These are phyloP conservation scores for Auriculariales sp. DNA, from an alignment of 768 basidiomycete species.

Conservation along the genomic window DNA sequence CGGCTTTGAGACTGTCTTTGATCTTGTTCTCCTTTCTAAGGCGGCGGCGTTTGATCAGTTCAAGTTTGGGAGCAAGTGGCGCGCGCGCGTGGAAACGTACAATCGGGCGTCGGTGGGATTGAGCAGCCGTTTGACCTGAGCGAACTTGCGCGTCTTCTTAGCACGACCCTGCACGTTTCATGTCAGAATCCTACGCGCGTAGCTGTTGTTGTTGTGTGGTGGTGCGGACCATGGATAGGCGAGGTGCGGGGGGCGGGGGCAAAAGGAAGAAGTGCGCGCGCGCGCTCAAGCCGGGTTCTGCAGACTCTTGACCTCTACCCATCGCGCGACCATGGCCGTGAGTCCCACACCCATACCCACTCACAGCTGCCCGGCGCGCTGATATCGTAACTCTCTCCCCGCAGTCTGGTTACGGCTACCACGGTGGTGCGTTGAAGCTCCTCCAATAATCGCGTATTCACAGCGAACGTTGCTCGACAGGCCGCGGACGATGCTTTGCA, in stretches of 20 bases:
- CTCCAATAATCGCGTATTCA: background rate
- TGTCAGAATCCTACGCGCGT: too few relatives aligned
- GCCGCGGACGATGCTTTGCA: constrained; percentile 73
- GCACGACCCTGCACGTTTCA: constrained; percentile 72
- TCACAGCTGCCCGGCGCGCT: background rate
- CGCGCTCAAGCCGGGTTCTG: too few relatives aligned
- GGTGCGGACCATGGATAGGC: too few relatives aligned
- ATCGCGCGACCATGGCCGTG: constrained; percentile 24
- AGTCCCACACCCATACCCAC: constrained; percentile 5
- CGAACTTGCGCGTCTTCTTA: constrained; percentile 92
- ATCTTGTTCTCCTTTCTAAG: constrained; percentile 83
- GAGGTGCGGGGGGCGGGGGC: too few relatives aligned
- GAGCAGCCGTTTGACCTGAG: constrained; percentile 81
- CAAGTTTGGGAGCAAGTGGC: background rate
- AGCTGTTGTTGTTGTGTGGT: too few relatives aligned
- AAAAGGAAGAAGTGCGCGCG: too few relatives aligned
- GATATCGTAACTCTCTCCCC: background rate
- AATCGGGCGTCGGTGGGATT: constrained; percentile 88
- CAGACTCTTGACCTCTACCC: too few relatives aligned
- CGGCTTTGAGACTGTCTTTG: constrained; percentile 77
- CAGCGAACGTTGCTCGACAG: constrained; percentile 22
- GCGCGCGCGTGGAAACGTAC: constrained; percentile 30
- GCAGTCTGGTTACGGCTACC: constrained; percentile 54
- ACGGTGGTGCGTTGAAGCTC: constrained; percentile 34
- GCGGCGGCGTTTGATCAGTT: constrained; percentile 5